Evolutionary conservation across 164 flowering plant genomes (phyloP), one percentile per base, ranked within the genome.

Genomic region (Liriodendron chinense): DNA sequence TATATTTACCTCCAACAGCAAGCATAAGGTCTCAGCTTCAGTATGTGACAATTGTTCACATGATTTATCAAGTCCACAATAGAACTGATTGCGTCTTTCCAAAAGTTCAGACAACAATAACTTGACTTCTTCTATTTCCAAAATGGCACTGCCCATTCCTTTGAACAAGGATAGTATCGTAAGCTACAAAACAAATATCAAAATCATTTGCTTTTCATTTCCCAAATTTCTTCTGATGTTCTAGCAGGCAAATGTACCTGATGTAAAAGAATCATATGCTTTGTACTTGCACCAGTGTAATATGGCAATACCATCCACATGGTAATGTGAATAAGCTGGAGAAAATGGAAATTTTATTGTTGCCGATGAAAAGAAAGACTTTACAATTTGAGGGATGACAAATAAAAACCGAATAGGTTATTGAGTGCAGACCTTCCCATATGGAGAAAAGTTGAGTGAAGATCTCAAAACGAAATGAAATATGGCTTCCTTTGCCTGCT

Each of bases 11-110:
- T 92, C 93, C 79, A 95, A 79, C 18, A 95, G 78, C 75, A 89
- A 80, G 81, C 96, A 92, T 50, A 96, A 75, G 5, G 84, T 86
- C 59, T 85, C 82, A 75, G 86, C 74, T 77, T 96, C 99, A 80
- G 53, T 75, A 9, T 76, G 74, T 61, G 96, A 87, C 76, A 94
- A 79, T 62, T 84, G 76, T 25, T 76, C 70, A 68, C 48, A 65
- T 3, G 86, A 78, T 65, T 78, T 79, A 68, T 83, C 86, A 65
- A 63, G 47, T 66, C 79, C 80, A 74, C 84, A 43, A 76, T 77
- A 74, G 77, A 62, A 73, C 6, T 78, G 76, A 47, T 62, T 74
- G 64, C 90, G 89, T 66, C 89, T 88, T 74, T 82, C 75, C 82
- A 94, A 71, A 78, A 96, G 97, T 59, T 80, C 86, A 75, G 84